These are phyloP conservation scores for Alternaria arbusti DNA, from an alignment of 2,329 filamentous ascomycete genomes.

Conservation along the genomic window DNA sequence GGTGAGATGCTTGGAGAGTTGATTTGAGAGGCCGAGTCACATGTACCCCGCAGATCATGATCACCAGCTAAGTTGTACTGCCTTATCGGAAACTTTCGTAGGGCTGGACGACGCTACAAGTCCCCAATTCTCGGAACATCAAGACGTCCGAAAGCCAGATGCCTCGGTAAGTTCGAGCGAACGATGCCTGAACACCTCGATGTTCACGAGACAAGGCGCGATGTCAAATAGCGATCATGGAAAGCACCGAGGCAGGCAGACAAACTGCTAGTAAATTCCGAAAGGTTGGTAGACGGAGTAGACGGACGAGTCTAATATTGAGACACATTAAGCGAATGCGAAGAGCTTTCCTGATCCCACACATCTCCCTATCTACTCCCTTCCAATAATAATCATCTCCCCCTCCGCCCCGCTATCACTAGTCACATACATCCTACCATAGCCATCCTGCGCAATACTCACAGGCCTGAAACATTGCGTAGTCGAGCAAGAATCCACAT, in stretches of 20 bases:
- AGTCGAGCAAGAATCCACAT: constrained; percentile 33
- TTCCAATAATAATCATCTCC: constrained; percentile 35
- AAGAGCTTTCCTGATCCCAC: neutral
- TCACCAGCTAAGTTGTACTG: neutral
- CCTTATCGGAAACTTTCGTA: neutral
- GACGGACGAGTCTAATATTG: neutral
- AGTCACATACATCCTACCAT: constrained; percentile 37
- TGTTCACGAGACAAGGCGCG: neutral
- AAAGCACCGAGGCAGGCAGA: neutral
- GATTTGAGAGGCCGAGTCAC: neutral
- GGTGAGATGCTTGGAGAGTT: neutral
- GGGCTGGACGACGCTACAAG: neutral
- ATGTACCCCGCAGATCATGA: neutral
- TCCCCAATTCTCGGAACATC: neutral
- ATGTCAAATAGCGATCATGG: neutral
- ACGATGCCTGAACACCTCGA: neutral
- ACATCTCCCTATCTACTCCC: constrained; percentile 11
- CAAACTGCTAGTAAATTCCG: neutral
- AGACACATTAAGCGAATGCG: neutral
- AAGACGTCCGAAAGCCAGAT: neutral
- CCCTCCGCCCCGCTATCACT: constrained; percentile 38
- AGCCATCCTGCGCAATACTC: constrained; percentile 30
- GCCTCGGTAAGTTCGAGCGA: neutral
- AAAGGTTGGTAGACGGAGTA: neutral
- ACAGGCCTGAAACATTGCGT: constrained; percentile 41